A percentile compares a stretch with the other conserved stretches of the same genome.
Conservation (phyloP, 306 rosid species). For the Begonia masoniana region DNA sequence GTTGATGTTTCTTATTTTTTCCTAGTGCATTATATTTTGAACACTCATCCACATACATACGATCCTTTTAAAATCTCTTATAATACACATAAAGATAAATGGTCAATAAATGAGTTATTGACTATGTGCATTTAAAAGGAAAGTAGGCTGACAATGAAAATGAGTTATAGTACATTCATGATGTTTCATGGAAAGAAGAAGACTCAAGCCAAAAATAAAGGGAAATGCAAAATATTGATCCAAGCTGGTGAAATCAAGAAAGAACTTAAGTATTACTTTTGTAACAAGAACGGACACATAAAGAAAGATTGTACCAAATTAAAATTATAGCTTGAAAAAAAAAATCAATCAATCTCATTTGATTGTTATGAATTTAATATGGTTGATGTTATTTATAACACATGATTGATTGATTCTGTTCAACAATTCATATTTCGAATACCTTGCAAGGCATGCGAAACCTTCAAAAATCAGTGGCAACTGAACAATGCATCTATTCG, state of each 20-base stretch:
- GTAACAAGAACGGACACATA: constrained; percentile 5
- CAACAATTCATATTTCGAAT: constrained; percentile 7
- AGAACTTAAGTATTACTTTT: neutral
- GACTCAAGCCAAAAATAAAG: neutral
- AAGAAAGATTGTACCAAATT: constrained; percentile 1
- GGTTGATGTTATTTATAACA: constrained; percentile 1
- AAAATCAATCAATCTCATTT: neutral
- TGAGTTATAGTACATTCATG: neutral
- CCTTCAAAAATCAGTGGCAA: neutral
- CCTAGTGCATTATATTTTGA: neutral
- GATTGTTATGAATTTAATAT: constrained; percentile 6
- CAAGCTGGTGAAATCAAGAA: neutral
- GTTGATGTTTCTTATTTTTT: constrained; percentile 2
- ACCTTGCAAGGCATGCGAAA: neutral
- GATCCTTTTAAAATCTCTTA: constrained; percentile 1
- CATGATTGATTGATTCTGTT: constrained; percentile 10
- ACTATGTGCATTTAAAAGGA: constrained; percentile 5
- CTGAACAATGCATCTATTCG: constrained; percentile 9
- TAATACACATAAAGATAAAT: constrained; percentile 7
- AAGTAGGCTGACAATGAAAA: neutral
- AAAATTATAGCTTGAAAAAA: constrained; percentile 2
- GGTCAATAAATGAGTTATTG: constrained; percentile 3
- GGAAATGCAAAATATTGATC: neutral
- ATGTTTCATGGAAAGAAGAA: neutral
- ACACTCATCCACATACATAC: neutral